These are phyloP conservation scores for Lachancea kluyveri DNA, from an alignment of 805 yeast species.

Conservation along the genomic window DNA sequence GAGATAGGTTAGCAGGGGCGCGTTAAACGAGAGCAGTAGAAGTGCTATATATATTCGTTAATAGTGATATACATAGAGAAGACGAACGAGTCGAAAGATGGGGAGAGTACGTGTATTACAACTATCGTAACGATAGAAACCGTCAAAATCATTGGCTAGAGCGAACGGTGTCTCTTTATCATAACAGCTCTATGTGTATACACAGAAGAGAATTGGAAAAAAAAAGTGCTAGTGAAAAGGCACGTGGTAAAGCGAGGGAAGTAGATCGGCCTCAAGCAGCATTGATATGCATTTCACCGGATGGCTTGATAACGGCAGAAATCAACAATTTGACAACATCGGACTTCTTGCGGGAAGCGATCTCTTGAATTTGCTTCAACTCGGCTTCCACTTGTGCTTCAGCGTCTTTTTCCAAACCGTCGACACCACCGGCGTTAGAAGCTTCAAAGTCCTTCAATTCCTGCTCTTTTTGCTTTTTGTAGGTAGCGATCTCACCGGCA, in stretches of 20 bases:
- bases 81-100: too few relatives aligned
- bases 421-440: constrained; percentile 58
- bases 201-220: too few relatives aligned
- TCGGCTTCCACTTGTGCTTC: constrained; percentile 67
- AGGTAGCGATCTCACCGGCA: constrained; percentile 76
- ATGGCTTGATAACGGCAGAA: constrained; percentile 73
- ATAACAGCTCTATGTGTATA: too few relatives aligned
- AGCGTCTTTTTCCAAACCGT: constrained; percentile 58
- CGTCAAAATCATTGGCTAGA: too few relatives aligned
- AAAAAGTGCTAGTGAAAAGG: too few relatives aligned
- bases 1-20: too few relatives aligned
- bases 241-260: too few relatives aligned
- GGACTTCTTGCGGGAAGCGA: constrained; percentile 54
- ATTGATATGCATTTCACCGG: constrained; percentile 78
- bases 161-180: too few relatives aligned
- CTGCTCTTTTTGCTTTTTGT: constrained; percentile 75
- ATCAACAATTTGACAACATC: constrained; percentile 71
- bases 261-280: constrained; percentile 35
- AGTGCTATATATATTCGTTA: too few relatives aligned
- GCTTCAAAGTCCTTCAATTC: constrained; percentile 71
- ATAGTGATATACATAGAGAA: too few relatives aligned
- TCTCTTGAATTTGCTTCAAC: constrained; percentile 58
- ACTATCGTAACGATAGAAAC: too few relatives aligned
- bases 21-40: neutral
- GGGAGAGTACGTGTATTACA: too few relatives aligned